A percentile compares a stretch with the other conserved stretches of the same genome.
phyloP scores from a whole-genome alignment of 2,329 filamentous ascomycete species.

The Blumeriella jaapii region DNA sequence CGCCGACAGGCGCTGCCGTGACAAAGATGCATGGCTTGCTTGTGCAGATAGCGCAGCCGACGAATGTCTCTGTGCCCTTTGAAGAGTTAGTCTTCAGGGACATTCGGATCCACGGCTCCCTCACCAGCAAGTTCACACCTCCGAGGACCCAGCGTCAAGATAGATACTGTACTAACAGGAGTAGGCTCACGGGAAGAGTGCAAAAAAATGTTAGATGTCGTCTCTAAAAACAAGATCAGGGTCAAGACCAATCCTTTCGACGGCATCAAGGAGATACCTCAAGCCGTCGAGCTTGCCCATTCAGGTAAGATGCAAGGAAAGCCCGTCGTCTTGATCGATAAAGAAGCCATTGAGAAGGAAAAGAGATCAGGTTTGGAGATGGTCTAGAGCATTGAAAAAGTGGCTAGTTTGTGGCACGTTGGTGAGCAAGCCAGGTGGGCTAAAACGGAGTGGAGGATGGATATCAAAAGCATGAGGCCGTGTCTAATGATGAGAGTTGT shows the following conservation, averaged over 20 bases:
- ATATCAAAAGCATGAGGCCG: too few species aligned
- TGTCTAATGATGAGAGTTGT: too few species aligned
- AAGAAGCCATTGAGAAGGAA: conserved; percentile 24
- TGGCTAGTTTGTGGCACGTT: background rate
- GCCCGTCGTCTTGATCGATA: conserved; percentile 40
- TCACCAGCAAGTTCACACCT: conserved; percentile 22
- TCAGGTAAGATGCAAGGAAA: conserved; percentile 44
- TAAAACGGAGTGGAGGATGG: too few species aligned
- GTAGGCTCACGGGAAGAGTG: conserved; percentile 33
- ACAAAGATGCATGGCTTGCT: conserved; percentile 44
- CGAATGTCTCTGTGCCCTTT: conserved; percentile 30
- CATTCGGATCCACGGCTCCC: conserved; percentile 36
- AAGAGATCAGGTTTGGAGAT: conserved; percentile 17
- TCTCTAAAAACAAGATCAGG: conserved; percentile 35
- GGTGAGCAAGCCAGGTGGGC: too few species aligned
- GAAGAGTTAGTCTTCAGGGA: conserved; percentile 42
- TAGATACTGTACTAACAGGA: background rate
- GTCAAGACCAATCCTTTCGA: conserved; percentile 40
- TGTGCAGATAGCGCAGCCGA: conserved; percentile 45
- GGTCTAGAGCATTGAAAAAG: conserved; percentile 7
- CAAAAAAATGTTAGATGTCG: conserved; percentile 35
- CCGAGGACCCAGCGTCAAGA: background rate
- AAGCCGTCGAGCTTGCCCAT: conserved; percentile 38
- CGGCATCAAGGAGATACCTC: conserved; percentile 39
- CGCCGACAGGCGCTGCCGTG: conserved; percentile 39